Conservation (phyloP, 1,284 basidiomycete genomes). For the Leccinum pachyderme region DNA sequence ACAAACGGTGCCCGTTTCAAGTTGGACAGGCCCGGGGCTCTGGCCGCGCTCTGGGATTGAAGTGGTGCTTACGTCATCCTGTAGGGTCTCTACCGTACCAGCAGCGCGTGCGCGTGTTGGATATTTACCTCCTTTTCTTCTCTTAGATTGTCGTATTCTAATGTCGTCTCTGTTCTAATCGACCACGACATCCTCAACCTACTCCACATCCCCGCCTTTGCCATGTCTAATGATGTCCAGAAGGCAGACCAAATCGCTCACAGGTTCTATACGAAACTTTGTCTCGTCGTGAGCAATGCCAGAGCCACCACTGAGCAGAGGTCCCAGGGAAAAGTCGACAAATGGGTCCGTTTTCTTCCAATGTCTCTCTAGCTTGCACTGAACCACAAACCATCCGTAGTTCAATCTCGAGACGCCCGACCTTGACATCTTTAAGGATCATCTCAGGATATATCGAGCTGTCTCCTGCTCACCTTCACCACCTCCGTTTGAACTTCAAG, state of each 20-base stretch:
- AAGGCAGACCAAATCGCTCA: slow-evolving; percentile 82
- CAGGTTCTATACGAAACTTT: slow-evolving; percentile 76
- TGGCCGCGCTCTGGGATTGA: slow-evolving; percentile 18
- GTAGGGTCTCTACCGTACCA: slow-evolving; percentile 15
- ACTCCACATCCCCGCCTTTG: slow-evolving; percentile 9
- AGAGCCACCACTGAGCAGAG: slow-evolving; percentile 52
- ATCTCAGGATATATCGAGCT: slow-evolving; percentile 58
- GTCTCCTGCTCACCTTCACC: slow-evolving; percentile 47
- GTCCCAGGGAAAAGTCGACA: slow-evolving; percentile 55
- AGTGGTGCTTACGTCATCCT: slow-evolving; percentile 24
- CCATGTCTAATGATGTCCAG: slow-evolving; percentile 54
- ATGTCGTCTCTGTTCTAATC: slow-evolving; percentile 30
- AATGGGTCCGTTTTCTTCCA: slow-evolving; percentile 59
- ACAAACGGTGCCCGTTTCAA: background rate
- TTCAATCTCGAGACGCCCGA: slow-evolving; percentile 79
- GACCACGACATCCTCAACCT: slow-evolving; percentile 8
- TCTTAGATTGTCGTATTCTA: slow-evolving; percentile 34
- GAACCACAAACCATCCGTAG: slow-evolving; percentile 34
- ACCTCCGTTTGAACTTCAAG: slow-evolving; percentile 59
- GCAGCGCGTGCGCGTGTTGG: slow-evolving; percentile 21
- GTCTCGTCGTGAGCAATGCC: slow-evolving; percentile 68
- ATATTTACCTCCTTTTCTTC: slow-evolving; percentile 28
- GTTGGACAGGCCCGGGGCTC: background rate
- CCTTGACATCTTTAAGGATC: slow-evolving; percentile 61
- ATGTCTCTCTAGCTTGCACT: slow-evolving; percentile 6